These are phyloP conservation scores for Taiwanofungus camphoratus DNA, from an alignment of 1,284 basidiomycete genomes.

Conservation along the genomic window DNA sequence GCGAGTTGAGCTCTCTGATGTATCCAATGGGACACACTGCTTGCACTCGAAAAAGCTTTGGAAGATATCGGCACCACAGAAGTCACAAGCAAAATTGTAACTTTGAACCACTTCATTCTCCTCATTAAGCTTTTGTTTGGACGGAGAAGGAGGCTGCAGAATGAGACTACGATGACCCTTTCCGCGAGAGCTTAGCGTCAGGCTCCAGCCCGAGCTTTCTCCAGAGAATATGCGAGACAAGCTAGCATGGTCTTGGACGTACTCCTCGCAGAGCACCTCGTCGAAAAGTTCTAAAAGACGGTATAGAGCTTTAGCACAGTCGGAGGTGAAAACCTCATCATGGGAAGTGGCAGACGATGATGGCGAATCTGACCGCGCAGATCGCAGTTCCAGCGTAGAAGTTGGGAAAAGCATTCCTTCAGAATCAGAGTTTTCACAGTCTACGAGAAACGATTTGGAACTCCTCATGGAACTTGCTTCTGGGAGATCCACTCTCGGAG, in stretches of 20 bases:
- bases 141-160: background rate
- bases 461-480: too few relatives aligned
- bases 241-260: constrained; percentile 28
- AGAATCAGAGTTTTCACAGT: too few relatives aligned
- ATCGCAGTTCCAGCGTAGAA: background rate
- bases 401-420: background rate
- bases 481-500: too few relatives aligned
- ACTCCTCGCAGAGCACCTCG: constrained; percentile 53
- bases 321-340: too few relatives aligned
- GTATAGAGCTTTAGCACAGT: constrained; percentile 15
- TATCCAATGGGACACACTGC: constrained; percentile 29
- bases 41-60: constrained; percentile 71
- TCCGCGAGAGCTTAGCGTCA: background rate
- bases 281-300: constrained; percentile 48
- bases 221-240: constrained; percentile 24
- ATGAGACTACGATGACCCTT: background rate
- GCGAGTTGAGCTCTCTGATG: constrained; percentile 3
- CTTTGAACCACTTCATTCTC: constrained; percentile 14
- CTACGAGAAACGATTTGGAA: too few relatives aligned
- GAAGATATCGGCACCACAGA: constrained; percentile 72
- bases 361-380: background rate
- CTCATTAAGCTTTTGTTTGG: background rate
- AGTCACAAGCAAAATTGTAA: constrained; percentile 54
- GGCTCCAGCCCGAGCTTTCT: constrained; percentile 2
- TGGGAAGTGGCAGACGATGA: constrained; percentile 2